phyloP scores from a whole-genome alignment of 192 early-diverging fungal genomes.

The Chytriomyces hyalinus region DNA sequence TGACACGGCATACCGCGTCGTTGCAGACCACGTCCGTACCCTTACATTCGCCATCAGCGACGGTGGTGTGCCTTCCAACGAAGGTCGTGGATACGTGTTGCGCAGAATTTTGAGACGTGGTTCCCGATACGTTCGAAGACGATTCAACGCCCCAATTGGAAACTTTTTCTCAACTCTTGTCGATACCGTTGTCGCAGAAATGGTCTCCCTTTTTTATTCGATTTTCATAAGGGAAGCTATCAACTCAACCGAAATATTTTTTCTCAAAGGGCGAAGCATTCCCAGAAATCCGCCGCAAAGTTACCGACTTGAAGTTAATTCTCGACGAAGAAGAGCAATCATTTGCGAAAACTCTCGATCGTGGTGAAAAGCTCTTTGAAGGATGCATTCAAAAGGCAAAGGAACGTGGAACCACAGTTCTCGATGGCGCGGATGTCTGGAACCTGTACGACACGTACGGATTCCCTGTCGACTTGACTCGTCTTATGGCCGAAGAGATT shows the following conservation, averaged over 20 bases:
- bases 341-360: constrained; percentile 96
- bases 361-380: constrained; percentile 94
- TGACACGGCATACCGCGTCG: constrained; percentile 97
- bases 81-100: constrained; percentile 97
- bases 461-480: constrained; percentile 97
- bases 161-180: constrained; percentile 92
- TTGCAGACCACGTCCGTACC: constrained; percentile 97
- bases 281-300: constrained; percentile 82
- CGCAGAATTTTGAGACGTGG: constrained; percentile 95
- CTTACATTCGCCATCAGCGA: constrained; percentile 96
- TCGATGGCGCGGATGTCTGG: constrained; percentile 93
- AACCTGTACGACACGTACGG: constrained; percentile 98
- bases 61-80: constrained; percentile 95
- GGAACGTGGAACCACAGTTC: constrained; percentile 59
- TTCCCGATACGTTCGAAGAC: constrained; percentile 90
- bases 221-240: background rate
- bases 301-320: constrained; percentile 90
- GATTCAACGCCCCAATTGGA: constrained; percentile 88
- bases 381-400: constrained; percentile 70
- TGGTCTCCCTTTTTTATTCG: constrained; percentile 62
- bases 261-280: constrained; percentile 76
- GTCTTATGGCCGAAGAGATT: constrained; percentile 97
- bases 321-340: constrained; percentile 94
- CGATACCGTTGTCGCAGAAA: constrained; percentile 86
- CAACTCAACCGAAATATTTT: background rate